Percentiles rank a stretch among this genome's conserved stretches.
These are phyloP conservation scores for Neurospora sp. DNA, from an alignment of 2,329 filamentous ascomycete genomes.

Conservation along the genomic window DNA sequence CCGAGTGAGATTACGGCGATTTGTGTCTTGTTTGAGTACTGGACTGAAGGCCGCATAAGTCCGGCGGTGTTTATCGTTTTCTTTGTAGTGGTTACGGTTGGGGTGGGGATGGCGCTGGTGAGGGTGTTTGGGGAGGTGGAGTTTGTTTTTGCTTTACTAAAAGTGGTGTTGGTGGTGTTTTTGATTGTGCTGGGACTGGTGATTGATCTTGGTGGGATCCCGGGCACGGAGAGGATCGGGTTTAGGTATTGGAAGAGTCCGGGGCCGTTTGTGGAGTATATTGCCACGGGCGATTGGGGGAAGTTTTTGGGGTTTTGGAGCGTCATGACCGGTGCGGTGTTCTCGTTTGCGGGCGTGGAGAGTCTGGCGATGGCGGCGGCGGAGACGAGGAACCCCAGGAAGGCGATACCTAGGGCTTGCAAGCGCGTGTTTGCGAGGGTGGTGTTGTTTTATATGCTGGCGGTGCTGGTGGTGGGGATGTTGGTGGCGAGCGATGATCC, in stretches of 20 bases:
- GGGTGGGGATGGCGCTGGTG: conserved; percentile 48
- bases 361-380: conserved; percentile 49
- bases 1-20: conserved; percentile 54
- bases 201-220: conserved; percentile 51
- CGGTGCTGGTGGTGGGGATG: conserved; percentile 48
- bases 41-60: conserved; percentile 42
- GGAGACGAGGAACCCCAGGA: conserved; percentile 47
- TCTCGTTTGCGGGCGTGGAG: conserved; percentile 48
- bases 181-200: conserved; percentile 26
- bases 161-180: conserved; percentile 52
- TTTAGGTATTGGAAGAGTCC: conserved; percentile 63
- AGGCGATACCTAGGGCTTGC: conserved; percentile 54
- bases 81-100: conserved; percentile 43
- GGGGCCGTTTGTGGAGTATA: conserved; percentile 57
- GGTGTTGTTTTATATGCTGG: conserved; percentile 34
- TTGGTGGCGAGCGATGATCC: conserved; percentile 46
- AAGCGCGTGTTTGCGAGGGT: conserved; percentile 42
- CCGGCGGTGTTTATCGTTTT: conserved; percentile 40
- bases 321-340: conserved; percentile 41
- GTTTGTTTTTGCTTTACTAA: conserved; percentile 41
- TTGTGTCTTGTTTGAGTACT: conserved; percentile 53
- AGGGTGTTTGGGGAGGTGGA: conserved; percentile 52
- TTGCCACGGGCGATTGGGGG: conserved; percentile 47
- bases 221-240: conserved; percentile 48
- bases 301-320: conserved; percentile 51